Evolutionary conservation across 2,329 filamentous ascomycete genomes (phyloP).

Genomic region (Colletotrichum higginsianum): DNA sequence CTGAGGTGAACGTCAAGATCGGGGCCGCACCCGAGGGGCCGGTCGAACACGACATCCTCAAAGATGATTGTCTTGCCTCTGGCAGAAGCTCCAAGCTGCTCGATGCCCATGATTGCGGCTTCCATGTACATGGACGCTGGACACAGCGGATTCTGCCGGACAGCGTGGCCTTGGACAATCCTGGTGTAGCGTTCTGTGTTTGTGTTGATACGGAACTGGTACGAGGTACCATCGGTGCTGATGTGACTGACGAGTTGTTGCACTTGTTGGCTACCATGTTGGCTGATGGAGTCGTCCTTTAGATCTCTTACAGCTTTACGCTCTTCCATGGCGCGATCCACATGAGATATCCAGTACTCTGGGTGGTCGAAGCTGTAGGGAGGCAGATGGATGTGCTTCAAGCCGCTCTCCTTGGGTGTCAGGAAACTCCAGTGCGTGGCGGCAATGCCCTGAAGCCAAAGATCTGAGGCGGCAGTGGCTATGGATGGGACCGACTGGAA

Average conservation of each 20-base stretch:
- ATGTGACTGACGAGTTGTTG: background rate
- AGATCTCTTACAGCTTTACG: background rate
- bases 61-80: background rate
- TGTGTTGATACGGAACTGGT: background rate
- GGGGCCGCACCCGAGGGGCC: background rate
- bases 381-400: background rate
- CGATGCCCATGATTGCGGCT: conserved; percentile 39
- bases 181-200: background rate
- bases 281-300: background rate
- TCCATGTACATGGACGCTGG: conserved; percentile 47
- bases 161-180: conserved; percentile 44
- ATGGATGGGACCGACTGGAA: background rate
- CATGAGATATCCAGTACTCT: background rate
- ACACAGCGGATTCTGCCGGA: conserved; percentile 43
- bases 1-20: background rate
- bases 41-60: background rate
- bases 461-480: background rate
- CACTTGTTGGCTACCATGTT: background rate
- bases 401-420: background rate
- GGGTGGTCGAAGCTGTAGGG: background rate
- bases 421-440: background rate
- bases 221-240: background rate
- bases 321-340: background rate
- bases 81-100: conserved; percentile 36
- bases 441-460: background rate